phyloP scores from a whole-genome alignment of 371 early-diverging fungal genomes.

The Mucor saturninus region DNA sequence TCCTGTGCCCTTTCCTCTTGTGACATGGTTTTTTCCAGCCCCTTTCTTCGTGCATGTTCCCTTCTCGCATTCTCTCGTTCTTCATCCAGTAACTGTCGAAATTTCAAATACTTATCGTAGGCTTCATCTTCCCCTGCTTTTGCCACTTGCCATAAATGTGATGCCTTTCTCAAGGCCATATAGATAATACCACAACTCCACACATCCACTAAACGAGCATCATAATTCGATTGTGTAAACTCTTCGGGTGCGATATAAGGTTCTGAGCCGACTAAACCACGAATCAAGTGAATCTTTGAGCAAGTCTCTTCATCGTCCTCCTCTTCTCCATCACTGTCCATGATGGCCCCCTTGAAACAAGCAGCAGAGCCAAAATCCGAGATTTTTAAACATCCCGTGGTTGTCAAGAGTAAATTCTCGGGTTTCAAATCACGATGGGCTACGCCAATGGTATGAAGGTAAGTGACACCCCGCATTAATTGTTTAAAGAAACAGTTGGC shows the following conservation, averaged over 20 bases:
- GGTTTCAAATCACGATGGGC: conserved; percentile 84
- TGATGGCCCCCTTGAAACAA: conserved; percentile 51
- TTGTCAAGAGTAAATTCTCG: conserved; percentile 81
- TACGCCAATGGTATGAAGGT: conserved; percentile 70
- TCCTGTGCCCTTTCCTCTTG: conserved; percentile 24
- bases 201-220: conserved; percentile 52
- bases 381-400: conserved; percentile 83
- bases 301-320: conserved; percentile 36
- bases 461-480: conserved; percentile 66
- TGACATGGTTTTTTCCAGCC: conserved; percentile 17
- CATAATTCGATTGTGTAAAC: conserved; percentile 42
- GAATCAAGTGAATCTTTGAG: conserved; percentile 23
- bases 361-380: conserved; percentile 84
- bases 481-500: conserved; percentile 66
- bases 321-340: conserved; percentile 24
- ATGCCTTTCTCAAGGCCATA: conserved; percentile 47
- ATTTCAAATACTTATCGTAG: conserved; percentile 43
- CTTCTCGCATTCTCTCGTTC: conserved; percentile 38
- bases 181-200: conserved; percentile 60
- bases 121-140: conserved; percentile 40
- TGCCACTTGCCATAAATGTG: conserved; percentile 53
- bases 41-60: conserved; percentile 19
- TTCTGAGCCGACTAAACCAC: conserved; percentile 55
- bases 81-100: conserved; percentile 44
- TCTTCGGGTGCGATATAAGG: conserved; percentile 65